Evolutionary conservation across 2,329 filamentous ascomycete species (phyloP).

Genomic region (Pestalotiopsis sp.): DNA sequence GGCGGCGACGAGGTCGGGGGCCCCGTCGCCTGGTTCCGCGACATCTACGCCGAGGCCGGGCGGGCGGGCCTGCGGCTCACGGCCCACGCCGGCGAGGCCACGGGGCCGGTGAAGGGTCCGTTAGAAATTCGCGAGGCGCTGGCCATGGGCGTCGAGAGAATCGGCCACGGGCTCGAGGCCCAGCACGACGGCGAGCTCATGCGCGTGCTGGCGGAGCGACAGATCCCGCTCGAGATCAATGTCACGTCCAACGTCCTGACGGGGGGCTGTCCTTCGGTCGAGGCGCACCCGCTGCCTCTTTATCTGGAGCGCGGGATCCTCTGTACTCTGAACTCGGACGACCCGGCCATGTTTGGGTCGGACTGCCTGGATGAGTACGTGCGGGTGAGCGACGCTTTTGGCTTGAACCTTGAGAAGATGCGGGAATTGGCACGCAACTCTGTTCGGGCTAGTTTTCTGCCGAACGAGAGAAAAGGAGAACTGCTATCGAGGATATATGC

Average conservation of each 20-base stretch:
- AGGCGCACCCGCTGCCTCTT: conserved; percentile 16
- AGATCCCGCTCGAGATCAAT: conserved; percentile 20
- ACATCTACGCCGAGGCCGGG: conserved; percentile 16
- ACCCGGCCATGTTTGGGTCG: conserved; percentile 20
- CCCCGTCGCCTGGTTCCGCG: conserved; percentile 16
- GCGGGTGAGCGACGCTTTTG: conserved; percentile 15
- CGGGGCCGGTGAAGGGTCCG: conserved; percentile 16
- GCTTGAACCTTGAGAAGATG: conserved; percentile 13
- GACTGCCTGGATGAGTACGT: conserved; percentile 20
- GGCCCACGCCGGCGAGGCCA: conserved; percentile 19
- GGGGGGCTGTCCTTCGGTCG: conserved; percentile 13
- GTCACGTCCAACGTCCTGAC: conserved; percentile 20
- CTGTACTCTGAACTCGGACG: conserved; percentile 17
- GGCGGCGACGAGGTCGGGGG: conserved; percentile 18
- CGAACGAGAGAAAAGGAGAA: background rate
- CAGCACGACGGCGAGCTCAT: conserved; percentile 17
- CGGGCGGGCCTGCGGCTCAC: conserved; percentile 19
- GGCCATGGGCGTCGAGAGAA: conserved; percentile 17
- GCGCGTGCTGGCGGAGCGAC: conserved; percentile 5
- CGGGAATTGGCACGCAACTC: conserved; percentile 12
- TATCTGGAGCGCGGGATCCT: conserved; percentile 12
- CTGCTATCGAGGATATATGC: background rate
- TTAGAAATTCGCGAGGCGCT: conserved; percentile 18
- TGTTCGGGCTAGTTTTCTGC: conserved; percentile 10
- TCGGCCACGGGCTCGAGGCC: conserved; percentile 19